These are phyloP conservation scores for Vaccinium myrtillus DNA, from an alignment of 148 eudicot genomes.

Conservation along the genomic window DNA sequence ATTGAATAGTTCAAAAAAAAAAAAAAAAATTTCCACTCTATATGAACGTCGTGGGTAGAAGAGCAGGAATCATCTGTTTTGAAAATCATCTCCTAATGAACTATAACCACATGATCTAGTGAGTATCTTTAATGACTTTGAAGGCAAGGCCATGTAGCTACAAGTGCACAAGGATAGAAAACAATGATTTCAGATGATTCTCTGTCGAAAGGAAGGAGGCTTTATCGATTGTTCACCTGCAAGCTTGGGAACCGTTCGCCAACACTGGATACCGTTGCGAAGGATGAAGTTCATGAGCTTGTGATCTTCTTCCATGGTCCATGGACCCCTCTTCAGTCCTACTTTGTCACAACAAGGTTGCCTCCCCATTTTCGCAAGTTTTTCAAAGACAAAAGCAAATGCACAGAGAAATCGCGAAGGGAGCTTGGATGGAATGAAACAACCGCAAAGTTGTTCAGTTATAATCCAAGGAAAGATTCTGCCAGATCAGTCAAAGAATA, in stretches of 20 bases:
- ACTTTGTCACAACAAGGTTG: constrained; percentile 76
- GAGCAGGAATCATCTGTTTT: too few relatives aligned
- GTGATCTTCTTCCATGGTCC: constrained; percentile 79
- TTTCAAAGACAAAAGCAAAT: background rate
- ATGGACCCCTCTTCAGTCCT: constrained; percentile 82
- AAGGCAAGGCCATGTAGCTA: too few relatives aligned
- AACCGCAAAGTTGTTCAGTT: constrained; percentile 2
- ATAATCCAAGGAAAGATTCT: constrained; percentile 46
- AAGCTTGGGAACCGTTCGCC: constrained; percentile 72
- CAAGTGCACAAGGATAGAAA: too few relatives aligned
- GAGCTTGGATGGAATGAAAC: background rate
- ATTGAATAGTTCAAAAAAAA: background rate
- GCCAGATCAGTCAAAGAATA: constrained; percentile 34
- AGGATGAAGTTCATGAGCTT: constrained; percentile 64
- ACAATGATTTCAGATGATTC: background rate
- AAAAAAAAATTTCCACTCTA: too few relatives aligned
- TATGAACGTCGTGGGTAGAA: too few relatives aligned
- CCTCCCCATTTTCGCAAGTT: constrained; percentile 54
- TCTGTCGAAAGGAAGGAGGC: background rate
- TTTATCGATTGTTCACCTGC: constrained; percentile 45
- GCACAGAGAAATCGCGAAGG: background rate
- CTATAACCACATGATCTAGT: too few relatives aligned
- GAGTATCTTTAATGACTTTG: too few relatives aligned
- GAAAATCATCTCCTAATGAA: too few relatives aligned
- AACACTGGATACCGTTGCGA: constrained; percentile 63